Evolutionary conservation across 352 stramenopile species (phyloP), one percentile per base, ranked within the genome.

Genomic region (Globisporangium lucens): DNA sequence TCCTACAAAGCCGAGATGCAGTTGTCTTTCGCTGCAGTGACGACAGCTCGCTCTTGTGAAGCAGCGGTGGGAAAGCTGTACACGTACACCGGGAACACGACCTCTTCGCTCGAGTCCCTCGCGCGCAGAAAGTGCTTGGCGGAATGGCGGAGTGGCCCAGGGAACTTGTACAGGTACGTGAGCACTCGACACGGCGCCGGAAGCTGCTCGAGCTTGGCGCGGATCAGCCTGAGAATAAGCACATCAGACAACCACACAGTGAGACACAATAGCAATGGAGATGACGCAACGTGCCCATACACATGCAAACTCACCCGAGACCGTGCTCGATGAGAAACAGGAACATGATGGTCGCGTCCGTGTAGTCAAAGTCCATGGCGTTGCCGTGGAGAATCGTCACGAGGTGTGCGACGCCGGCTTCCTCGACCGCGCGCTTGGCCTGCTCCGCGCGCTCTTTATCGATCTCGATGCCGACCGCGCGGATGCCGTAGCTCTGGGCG

Each of bases 271-370:
- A 41, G 13, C 12, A 30, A 76, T 72, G 49, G 10, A 17, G 9
- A 27, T 13, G 13, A 56, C 2, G 12, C 15, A 13, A 41, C 3
- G 27, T 15, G 20, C 20, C 12, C 36, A 43, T 43, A 15, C 47
- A 27, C 20, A 55, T 55, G 20, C 47, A 29, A 36, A 13, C 55
- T 43, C 76, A 92, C 82, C 80, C 75, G 60, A 94, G 71, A 0
- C 86, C 86, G 20, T 82, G 81, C 47, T 85, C 74, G 43, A 94
- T 93, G 61, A 94, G 82, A 46, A 94, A 94, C 51, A 94, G 74
- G 66, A 94, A 94, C 57, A 94, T 69, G 56, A 94, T 66, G 9
- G 83, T 88, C 4, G 85, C 86, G 36, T 93, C 78, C 1, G 61
- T 33, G 2, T 89, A 76, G 27, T 84, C 79, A 61, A 91, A 88